Percentiles rank a stretch among this genome's conserved stretches.
Conservation (phyloP, 2,329 filamentous ascomycete genomes). For the Ophiostoma populinum region DNA sequence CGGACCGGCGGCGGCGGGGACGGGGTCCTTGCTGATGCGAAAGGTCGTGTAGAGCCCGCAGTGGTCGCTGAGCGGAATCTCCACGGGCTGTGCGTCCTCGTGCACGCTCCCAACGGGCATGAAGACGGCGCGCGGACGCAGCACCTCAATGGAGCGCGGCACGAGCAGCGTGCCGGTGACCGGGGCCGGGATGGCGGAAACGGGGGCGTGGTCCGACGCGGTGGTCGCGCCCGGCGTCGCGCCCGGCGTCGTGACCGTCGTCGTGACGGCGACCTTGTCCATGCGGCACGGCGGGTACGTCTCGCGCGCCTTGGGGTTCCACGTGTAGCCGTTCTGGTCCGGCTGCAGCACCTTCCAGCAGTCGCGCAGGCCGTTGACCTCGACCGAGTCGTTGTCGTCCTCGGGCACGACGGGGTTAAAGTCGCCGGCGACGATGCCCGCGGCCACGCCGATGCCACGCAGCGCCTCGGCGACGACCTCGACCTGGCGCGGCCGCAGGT, state of each 20-base stretch:
- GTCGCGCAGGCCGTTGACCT: conserved; percentile 18
- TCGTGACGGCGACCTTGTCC: conserved; percentile 20
- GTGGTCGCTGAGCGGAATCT: conserved; percentile 10
- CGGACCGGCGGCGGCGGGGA: no score
- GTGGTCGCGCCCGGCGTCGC: no score
- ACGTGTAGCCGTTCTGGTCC: conserved; percentile 19
- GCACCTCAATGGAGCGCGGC: conserved; percentile 9
- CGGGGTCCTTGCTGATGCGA: not conserved
- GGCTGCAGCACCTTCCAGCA: conserved; percentile 17
- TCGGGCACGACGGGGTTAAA: conserved; percentile 21
- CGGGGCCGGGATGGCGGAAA: no score
- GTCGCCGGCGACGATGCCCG: conserved; percentile 22
- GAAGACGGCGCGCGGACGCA: conserved; percentile 12
- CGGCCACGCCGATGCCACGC: conserved; percentile 9
- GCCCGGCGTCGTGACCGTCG: conserved; percentile 12
- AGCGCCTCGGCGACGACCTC: conserved; percentile 15
- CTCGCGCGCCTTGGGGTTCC: conserved; percentile 19
- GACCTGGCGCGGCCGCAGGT: conserved; percentile 17
- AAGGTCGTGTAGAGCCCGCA: conserved; percentile 8
- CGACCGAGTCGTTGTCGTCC: conserved; percentile 17
- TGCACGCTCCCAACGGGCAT: no score
- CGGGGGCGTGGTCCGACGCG: no score
- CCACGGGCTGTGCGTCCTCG: not conserved
- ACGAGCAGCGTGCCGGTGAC: not conserved
- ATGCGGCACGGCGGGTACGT: conserved; percentile 18